A percentile compares a stretch with the other conserved stretches of the same genome.
phyloP scores from a whole-genome alignment of 768 basidiomycete species.

The Lentinula raphanica region DNA sequence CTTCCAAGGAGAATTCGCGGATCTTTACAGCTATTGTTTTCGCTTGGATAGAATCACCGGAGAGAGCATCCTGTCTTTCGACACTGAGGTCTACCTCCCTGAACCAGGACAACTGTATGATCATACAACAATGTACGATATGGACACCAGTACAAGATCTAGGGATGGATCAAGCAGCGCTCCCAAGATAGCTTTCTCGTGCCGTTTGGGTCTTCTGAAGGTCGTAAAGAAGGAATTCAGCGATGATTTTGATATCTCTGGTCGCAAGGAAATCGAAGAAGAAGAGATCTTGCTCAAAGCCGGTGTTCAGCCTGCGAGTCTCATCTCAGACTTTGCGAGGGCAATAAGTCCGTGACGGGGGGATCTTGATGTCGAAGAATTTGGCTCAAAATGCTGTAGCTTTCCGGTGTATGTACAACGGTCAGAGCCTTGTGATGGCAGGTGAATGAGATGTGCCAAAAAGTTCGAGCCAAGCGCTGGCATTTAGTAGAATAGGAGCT shows the following conservation, averaged over 20 bases:
- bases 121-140: background rate
- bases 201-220: background rate
- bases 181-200: background rate
- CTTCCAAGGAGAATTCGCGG: background rate
- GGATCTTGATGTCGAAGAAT: too few relatives aligned
- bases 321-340: background rate
- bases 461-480: too few relatives aligned
- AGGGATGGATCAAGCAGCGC: background rate
- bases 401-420: too few relatives aligned
- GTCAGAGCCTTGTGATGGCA: too few relatives aligned
- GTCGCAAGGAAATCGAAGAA: background rate
- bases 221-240: background rate
- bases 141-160: background rate
- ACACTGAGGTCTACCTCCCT: background rate
- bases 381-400: too few relatives aligned
- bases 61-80: background rate
- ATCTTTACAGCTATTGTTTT: background rate
- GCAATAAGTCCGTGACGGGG: too few relatives aligned
- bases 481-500: too few relatives aligned
- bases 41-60: background rate
- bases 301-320: background rate
- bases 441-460: too few relatives aligned
- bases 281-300: conserved; percentile 2
- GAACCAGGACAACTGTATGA: background rate
- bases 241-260: too few relatives aligned